Base-by-base conservation (phyloP, 805 yeast genomes). In the Zygosaccharomyces siamensis region DNA sequence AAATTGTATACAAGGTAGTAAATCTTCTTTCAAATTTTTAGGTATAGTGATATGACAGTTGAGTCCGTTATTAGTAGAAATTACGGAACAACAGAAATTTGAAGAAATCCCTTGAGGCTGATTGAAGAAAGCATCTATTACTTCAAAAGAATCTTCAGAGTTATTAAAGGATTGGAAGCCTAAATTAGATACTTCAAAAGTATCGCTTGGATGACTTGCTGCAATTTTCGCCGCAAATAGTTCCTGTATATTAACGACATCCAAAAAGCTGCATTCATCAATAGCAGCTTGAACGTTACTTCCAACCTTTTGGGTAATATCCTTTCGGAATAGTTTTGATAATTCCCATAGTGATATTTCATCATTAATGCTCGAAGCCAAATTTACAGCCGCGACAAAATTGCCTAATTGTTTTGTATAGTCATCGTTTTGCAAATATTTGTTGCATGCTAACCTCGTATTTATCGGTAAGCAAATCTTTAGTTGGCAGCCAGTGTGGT, bases 171-270 rank as follows among this genome's bases (percentile, higher is more conserved):
- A 28, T 27, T 59, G 61, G 18, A 48, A 48, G 0, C 68, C 68
- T 12, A 64, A 43, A 46, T 64, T 64, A 5, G 67, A 57, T 8
- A 64, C 52, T 52, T 64, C 68, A 49, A 64, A 64, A 1, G 66
- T 59, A 5, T 58, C 49, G 21, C 50, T 50, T 5, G 66, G 65
- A 2, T 58, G 54, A 12, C 26, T 44, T 11, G 47, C 45, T 32
- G 49, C 46, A 10, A 58, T 20, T 44, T 60, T 63, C 7, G 49
- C 49, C 26, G 43, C 37, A 2, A 64, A 33, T 30, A 53, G 62
- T 2, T 55, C 43, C n/a, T 50, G 39, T 12, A 52, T 31, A 43
- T 60, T 50, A 10, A 56, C 44, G 4, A 54, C 53, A 30, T 63
- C 66, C 20, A 63, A 49, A 18, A 62, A 51, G 48, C 55, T 63